Base-by-base conservation (phyloP, 2,329 filamentous ascomycete species). In the Fusarium xyrophilum region DNA sequence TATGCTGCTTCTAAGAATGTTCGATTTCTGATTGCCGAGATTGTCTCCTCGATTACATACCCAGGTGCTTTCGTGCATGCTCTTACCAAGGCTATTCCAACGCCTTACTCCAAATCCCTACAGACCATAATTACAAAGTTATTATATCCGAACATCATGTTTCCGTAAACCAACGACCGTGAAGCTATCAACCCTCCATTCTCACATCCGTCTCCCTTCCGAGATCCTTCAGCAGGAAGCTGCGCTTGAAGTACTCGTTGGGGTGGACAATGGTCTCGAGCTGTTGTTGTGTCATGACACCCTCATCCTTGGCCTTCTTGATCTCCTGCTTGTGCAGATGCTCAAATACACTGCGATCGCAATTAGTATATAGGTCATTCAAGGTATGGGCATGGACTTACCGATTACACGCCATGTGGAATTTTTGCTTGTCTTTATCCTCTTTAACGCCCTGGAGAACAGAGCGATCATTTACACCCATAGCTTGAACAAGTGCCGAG, bases 221-320 rank as follows among this genome's bases (percentile, higher is more conserved):
- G 28, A 96, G 79, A 76, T 96, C 92, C 83, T 93, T 97, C 65
- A 99, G 82, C 72, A 96, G 75, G 78, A 93, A 98, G 77, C 93
- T 97, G 58, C 95, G 86, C 84, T 97, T 97, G 80, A 98, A 99
- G 80, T 97, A 99, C 69, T 95, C 94, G 78, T 99, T 99, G 14
- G 96, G 96, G 80, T 99, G 96, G 25, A 97, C 90, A 76, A 99
- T 97, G 0, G 95, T 98, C 80, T 98, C 95, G 42, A 97, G 84
- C 77, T 97, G 92, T 19, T 88, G 88, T 10, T 89, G 82, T 15
- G 85, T 89, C 88, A 91, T 91, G 53, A 89, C 83, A 9, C 88
- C 85, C 51, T 93, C 89, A 42, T 94, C 91, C 79, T 90, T 92
- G 65, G 91, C 92, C 74, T 86, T 88, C 76, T 89, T 91, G 61